A percentile compares a stretch with the other conserved stretches of the same genome.
These are phyloP conservation scores for Pythium utonaiense DNA, from an alignment of 352 stramenopile species.

Conservation along the genomic window DNA sequence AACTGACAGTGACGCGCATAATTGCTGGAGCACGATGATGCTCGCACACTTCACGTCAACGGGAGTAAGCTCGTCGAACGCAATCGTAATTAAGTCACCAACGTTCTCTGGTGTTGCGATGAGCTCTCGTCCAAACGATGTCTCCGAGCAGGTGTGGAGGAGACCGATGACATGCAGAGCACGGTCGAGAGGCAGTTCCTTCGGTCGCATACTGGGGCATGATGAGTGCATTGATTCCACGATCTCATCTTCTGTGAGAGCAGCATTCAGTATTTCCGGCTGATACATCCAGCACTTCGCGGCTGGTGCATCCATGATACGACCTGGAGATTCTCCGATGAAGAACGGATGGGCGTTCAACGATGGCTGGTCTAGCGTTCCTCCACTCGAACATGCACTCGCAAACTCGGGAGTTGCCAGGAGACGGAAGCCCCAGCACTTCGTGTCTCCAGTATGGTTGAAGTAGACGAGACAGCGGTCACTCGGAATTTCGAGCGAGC, in stretches of 20 bases:
- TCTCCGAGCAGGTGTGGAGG: conserved; percentile 57
- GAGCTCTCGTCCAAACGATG: conserved; percentile 43
- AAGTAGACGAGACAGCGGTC: conserved; percentile 79
- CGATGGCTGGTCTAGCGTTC: conserved; percentile 3
- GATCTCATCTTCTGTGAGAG: conserved; percentile 49
- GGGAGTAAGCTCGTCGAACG: conserved; percentile 41
- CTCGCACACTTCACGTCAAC: conserved; percentile 48
- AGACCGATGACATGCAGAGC: conserved; percentile 64
- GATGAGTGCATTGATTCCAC: conserved; percentile 46
- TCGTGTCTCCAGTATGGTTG: conserved; percentile 46
- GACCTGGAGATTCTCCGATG: conserved; percentile 57
- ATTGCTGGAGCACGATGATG: conserved; percentile 40
- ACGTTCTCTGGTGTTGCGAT: conserved; percentile 61
- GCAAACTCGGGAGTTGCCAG: conserved; percentile 48
- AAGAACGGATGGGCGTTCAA: conserved; percentile 70
- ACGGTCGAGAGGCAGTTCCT: conserved; percentile 37
- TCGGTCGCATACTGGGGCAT: conserved; percentile 32
- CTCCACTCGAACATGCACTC: conserved; percentile 2
- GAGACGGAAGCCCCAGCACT: conserved; percentile 69
- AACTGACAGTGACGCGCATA: conserved; percentile 32
- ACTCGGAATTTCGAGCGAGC: conserved; percentile 55
- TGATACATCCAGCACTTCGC: conserved; percentile 63
- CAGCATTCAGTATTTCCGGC: conserved; percentile 43
- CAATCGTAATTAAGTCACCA: conserved; percentile 53
- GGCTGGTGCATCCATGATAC: conserved; percentile 40